These are phyloP conservation scores for Xerocomus potaroensis DNA, from an alignment of 768 basidiomycete species.

Conservation along the genomic window DNA sequence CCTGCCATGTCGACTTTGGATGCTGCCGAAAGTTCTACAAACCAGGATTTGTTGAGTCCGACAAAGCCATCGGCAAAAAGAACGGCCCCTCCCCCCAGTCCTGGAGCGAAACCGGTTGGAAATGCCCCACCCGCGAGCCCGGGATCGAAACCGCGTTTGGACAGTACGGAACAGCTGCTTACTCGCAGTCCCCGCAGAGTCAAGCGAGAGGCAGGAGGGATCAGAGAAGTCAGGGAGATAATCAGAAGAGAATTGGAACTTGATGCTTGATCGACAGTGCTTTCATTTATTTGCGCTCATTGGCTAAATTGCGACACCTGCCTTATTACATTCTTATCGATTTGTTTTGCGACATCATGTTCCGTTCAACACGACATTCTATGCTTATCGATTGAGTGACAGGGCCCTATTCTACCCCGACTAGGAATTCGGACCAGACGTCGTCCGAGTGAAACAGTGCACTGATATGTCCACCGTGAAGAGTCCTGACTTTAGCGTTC, in stretches of 20 bases:
- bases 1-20: constrained; percentile 21
- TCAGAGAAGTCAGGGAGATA: constrained; percentile 77
- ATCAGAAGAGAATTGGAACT: constrained; percentile 75
- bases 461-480: constrained; percentile 50
- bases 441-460: constrained; percentile 42
- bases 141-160: constrained; percentile 44
- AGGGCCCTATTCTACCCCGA: constrained; percentile 10
- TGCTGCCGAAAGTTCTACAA: constrained; percentile 3
- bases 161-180: constrained; percentile 57
- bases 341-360: constrained; percentile 23
- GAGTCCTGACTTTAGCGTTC: constrained; percentile 37
- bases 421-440: constrained; percentile 38
- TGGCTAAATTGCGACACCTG: constrained; percentile 18
- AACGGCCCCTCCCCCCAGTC: constrained; percentile 32
- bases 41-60: constrained; percentile 29
- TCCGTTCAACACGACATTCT: too few relatives aligned
- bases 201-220: constrained; percentile 64
- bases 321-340: constrained; percentile 7
- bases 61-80: constrained; percentile 32
- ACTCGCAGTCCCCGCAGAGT: constrained; percentile 71
- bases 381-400: too few relatives aligned
- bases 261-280: constrained; percentile 42
- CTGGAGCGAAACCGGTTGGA: constrained; percentile 33
- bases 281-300: constrained; percentile 24
- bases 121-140: constrained; percentile 43